Evolutionary conservation across 2,329 filamentous ascomycete species (phyloP).

Genomic region (Penicillium palitans): DNA sequence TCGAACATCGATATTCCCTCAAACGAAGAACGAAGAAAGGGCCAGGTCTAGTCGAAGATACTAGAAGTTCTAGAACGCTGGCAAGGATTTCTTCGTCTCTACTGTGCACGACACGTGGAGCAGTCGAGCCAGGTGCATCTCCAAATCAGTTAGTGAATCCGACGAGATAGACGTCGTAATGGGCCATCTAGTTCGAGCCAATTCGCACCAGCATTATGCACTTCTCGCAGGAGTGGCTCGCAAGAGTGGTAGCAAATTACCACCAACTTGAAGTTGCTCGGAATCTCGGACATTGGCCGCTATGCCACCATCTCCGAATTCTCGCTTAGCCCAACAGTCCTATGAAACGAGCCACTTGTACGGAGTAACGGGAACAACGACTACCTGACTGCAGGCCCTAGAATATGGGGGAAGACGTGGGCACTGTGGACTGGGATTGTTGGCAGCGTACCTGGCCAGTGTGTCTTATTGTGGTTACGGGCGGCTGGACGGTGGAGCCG

Average conservation of each 20-base stretch:
- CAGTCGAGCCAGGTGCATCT: slow-evolving; percentile 32
- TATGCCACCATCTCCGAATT: slow-evolving; percentile 29
- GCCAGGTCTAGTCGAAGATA: slow-evolving; percentile 24
- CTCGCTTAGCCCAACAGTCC: slow-evolving; percentile 22
- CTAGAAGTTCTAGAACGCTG: slow-evolving; percentile 22
- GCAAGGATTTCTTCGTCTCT: slow-evolving; percentile 28
- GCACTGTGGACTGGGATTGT: slow-evolving; percentile 31
- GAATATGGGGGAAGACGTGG: slow-evolving; percentile 28
- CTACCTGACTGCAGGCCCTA: slow-evolving; percentile 27
- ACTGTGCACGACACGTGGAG: slow-evolving; percentile 36
- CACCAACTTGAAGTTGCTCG: slow-evolving; percentile 6
- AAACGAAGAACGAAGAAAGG: slow-evolving; percentile 38
- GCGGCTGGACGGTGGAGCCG: slow-evolving; percentile 35
- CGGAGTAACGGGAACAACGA: slow-evolving; percentile 30
- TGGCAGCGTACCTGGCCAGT: slow-evolving; percentile 24
- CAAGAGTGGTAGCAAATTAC: slow-evolving; percentile 19
- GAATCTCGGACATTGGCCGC: slow-evolving; percentile 21
- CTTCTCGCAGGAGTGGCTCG: slow-evolving; percentile 23
- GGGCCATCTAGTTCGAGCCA: slow-evolving; percentile 18
- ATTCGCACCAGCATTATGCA: slow-evolving; percentile 24
- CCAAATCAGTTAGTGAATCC: slow-evolving; percentile 28
- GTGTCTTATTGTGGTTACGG: slow-evolving; percentile 34
- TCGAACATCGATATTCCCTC: slow-evolving; percentile 58
- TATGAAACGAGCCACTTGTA: slow-evolving; percentile 27
- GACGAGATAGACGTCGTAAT: background rate